A percentile compares a stretch with the other conserved stretches of the same genome.
These are phyloP conservation scores for Waltiozyma sp. DNA, from an alignment of 1,139 yeast species.

Conservation along the genomic window DNA sequence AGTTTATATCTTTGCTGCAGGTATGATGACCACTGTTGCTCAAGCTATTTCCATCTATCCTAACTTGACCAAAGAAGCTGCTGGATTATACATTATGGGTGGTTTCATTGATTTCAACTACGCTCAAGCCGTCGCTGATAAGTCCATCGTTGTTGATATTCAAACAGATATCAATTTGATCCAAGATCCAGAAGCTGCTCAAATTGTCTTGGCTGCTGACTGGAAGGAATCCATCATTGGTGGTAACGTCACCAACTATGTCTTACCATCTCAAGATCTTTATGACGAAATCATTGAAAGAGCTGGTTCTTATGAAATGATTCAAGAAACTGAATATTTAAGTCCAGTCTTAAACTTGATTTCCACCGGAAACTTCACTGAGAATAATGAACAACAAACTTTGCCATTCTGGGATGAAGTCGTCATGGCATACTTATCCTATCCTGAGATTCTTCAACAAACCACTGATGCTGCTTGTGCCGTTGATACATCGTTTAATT, in stretches of 20 bases:
- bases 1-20: conserved; percentile 26
- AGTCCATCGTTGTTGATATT: conserved; percentile 23
- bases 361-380: conserved; percentile 25
- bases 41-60: conserved; percentile 31
- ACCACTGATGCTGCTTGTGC: conserved; percentile 23
- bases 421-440: conserved; percentile 25
- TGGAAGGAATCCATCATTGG: conserved; percentile 29
- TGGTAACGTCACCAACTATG: conserved; percentile 30
- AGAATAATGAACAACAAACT: conserved; percentile 21
- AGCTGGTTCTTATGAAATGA: conserved; percentile 23
- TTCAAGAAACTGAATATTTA: conserved; percentile 21
- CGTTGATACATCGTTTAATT: conserved; percentile 28
- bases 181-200: conserved; percentile 35
- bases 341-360: conserved; percentile 20
- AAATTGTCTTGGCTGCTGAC: conserved; percentile 28
- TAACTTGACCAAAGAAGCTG: conserved; percentile 27
- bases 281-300: conserved; percentile 25
- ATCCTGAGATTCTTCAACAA: conserved; percentile 24
- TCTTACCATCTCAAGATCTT: conserved; percentile 28
- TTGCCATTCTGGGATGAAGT: conserved; percentile 33
- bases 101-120: conserved; percentile 31
- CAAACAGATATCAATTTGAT: conserved; percentile 32
- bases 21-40: conserved; percentile 33
- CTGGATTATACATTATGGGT: conserved; percentile 31
- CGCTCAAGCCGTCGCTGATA: conserved; percentile 25